Conservation (phyloP, 179 eudicot genomes). For the Drosera spatulata region DNA sequence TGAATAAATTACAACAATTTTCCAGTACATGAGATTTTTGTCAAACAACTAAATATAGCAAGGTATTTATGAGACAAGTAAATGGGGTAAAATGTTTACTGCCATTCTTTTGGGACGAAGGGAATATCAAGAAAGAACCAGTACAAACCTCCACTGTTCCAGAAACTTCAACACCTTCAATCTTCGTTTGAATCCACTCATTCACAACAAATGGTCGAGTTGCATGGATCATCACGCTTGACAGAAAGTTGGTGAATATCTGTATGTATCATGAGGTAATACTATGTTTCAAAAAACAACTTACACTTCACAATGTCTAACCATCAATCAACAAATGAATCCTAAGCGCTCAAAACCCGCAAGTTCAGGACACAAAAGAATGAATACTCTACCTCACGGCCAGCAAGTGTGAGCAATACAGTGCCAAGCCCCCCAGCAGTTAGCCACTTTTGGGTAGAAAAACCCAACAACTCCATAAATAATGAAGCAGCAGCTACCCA, state of each 20-base stretch:
- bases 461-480: constrained; percentile 54
- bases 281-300: neutral
- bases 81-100: no score
- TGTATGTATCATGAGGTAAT: constrained; percentile 9
- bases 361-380: neutral
- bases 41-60: no score
- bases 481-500: constrained; percentile 52
- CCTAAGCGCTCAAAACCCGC: no score
- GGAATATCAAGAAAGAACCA: no score
- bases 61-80: no score
- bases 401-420: constrained; percentile 56
- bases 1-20: no score
- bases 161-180: constrained; percentile 47
- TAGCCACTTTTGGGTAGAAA: constrained; percentile 46
- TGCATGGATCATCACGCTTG: constrained; percentile 48
- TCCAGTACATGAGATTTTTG: no score
- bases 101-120: no score
- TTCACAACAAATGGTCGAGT: constrained; percentile 35
- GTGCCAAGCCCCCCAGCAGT: constrained; percentile 68
- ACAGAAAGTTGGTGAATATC: constrained; percentile 51
- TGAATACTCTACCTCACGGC: constrained; percentile 36
- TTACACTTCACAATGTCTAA: no score
- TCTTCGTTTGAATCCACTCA: constrained; percentile 47
- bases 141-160: constrained; percentile 50
- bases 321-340: no score